A percentile compares a stretch with the other conserved stretches of the same genome.
Evolutionary conservation across 257 asterid genomes (phyloP).

Genomic region (Eucommia ulmoides): DNA sequence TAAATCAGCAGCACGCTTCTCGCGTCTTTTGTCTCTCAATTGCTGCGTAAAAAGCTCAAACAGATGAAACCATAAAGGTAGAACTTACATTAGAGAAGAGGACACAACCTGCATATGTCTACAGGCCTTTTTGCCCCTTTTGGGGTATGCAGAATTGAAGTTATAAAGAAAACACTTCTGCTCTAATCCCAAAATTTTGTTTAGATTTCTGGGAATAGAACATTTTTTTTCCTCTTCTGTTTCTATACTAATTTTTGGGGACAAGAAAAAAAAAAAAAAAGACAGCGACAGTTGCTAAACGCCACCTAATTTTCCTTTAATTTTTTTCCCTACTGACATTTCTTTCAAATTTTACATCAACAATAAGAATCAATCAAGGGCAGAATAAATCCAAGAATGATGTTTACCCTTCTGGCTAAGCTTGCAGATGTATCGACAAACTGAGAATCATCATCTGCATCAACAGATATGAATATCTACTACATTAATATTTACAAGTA

Average conservation of each 20-base stretch:
- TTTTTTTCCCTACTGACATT: background rate
- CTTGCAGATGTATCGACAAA: conserved; percentile 44
- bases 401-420: conserved; percentile 67
- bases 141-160: background rate
- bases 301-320: background rate
- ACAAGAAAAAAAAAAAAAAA: background rate
- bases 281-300: background rate
- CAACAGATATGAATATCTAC: background rate
- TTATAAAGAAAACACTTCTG: too few relatives aligned
- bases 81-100: background rate
- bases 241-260: background rate
- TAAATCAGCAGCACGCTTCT: conserved; percentile 77
- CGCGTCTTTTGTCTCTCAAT: conserved; percentile 67
- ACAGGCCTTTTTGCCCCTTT: background rate
- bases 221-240: background rate
- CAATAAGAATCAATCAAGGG: background rate
- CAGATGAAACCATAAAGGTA: conserved; percentile 6
- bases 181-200: background rate
- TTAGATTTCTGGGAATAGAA: background rate
- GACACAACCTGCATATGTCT: background rate
- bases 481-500: background rate
- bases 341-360: background rate
- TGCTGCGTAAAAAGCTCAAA: conserved; percentile 50
- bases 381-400: conserved; percentile 3
- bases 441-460: conserved; percentile 47